Conservation (phyloP, 352 stramenopile species). For the Paralagenidium karlingii region DNA sequence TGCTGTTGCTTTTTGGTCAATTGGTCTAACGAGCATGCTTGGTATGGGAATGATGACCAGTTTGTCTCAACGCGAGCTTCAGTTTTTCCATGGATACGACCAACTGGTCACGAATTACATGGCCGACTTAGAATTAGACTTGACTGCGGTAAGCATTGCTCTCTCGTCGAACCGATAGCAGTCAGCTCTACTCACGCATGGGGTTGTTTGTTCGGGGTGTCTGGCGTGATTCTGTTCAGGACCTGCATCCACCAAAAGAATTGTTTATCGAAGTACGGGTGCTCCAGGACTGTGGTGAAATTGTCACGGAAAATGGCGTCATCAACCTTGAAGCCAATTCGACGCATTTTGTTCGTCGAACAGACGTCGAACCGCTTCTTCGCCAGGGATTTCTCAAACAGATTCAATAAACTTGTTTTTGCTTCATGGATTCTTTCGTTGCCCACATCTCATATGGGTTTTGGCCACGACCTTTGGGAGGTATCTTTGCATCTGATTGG, state of each 20-base stretch:
- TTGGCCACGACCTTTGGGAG: too few relatives aligned
- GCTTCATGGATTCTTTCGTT: too few relatives aligned
- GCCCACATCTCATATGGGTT: too few relatives aligned
- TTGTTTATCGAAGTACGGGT: conserved; percentile 86
- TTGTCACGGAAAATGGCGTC: conserved; percentile 84
- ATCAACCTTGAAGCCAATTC: conserved; percentile 81
- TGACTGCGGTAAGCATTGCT: conserved; percentile 42
- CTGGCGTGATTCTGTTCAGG: conserved; percentile 13
- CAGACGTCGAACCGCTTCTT: conserved; percentile 78
- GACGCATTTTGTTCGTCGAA: conserved; percentile 79
- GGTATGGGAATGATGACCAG: conserved; percentile 17
- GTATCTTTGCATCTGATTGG: too few relatives aligned
- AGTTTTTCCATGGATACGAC: conserved; percentile 88
- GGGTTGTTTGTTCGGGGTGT: background rate
- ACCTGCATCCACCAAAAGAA: conserved; percentile 82
- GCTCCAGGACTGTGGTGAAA: conserved; percentile 77
- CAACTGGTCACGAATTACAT: conserved; percentile 86
- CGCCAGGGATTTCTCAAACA: conserved; percentile 77
- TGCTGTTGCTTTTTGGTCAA: background rate
- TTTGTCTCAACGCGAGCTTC: conserved; percentile 68
- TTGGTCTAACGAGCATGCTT: background rate
- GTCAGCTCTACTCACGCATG: background rate
- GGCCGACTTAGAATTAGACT: conserved; percentile 75
- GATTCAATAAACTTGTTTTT: too few relatives aligned
- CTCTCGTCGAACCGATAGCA: conserved; percentile 1